These are phyloP conservation scores for Gymnopilus dilepis DNA, from an alignment of 768 basidiomycete genomes.

Conservation along the genomic window DNA sequence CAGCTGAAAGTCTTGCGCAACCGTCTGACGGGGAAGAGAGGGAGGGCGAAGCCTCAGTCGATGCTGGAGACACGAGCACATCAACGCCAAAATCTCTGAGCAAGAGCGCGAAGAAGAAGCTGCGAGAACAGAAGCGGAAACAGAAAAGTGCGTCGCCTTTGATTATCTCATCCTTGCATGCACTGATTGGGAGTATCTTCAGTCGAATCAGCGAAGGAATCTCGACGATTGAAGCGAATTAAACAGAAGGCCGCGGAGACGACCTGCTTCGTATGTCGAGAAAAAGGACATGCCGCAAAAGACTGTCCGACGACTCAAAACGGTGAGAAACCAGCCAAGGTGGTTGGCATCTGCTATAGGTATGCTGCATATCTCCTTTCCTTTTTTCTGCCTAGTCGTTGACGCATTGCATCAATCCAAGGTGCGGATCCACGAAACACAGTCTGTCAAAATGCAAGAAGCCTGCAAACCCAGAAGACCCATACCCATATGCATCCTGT, in stretches of 20 bases:
- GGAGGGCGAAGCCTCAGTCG: neutral
- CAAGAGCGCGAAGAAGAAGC: slow-evolving; percentile 38
- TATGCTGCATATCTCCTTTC: slow-evolving; percentile 32
- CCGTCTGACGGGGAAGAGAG: neutral
- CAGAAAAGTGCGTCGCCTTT: slow-evolving; percentile 30
- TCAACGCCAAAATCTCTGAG: slow-evolving; percentile 14
- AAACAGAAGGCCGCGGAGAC: slow-evolving; percentile 60
- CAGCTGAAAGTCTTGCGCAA: neutral
- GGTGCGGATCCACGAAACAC: slow-evolving; percentile 84
- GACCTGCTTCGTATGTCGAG: slow-evolving; percentile 87
- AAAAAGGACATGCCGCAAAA: slow-evolving; percentile 81
- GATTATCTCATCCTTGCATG: neutral
- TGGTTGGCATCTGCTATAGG: slow-evolving; percentile 77
- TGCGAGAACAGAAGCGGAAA: slow-evolving; percentile 35
- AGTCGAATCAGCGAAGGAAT: slow-evolving; percentile 47
- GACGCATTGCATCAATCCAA: slow-evolving; percentile 31
- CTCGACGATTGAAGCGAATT: slow-evolving; percentile 68
- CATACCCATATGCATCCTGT: slow-evolving; percentile 88
- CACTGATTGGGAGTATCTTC: neutral
- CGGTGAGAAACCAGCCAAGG: slow-evolving; percentile 25
- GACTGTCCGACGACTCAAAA: slow-evolving; percentile 67
- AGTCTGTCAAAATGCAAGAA: slow-evolving; percentile 80
- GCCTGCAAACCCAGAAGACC: slow-evolving; percentile 61
- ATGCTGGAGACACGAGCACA: neutral
- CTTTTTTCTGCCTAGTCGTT: neutral